These are phyloP conservation scores for Mortierella sp. DNA, from an alignment of 371 early-diverging fungal species.

Conservation along the genomic window DNA sequence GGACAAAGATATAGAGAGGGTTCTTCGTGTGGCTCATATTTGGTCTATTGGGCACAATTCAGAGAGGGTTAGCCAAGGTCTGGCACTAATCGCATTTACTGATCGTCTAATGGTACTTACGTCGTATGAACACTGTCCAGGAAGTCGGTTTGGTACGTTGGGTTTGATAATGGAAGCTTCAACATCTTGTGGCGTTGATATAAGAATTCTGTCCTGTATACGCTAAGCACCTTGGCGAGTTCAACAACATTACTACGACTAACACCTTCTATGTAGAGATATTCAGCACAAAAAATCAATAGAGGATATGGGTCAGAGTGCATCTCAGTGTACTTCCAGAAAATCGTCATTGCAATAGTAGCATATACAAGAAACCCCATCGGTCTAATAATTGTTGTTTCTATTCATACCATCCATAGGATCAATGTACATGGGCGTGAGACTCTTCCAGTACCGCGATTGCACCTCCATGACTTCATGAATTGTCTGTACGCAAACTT, in stretches of 20 bases:
- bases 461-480: slow-evolving; percentile 64
- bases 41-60: slow-evolving; percentile 21
- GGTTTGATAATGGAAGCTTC: slow-evolving; percentile 42
- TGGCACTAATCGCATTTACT: background rate
- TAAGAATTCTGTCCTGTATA: slow-evolving; percentile 51
- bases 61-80: background rate
- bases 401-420: slow-evolving; percentile 20
- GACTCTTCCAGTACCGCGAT: slow-evolving; percentile 64
- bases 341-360: too few relatives aligned
- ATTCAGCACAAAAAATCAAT: background rate
- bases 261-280: slow-evolving; percentile 5
- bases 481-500: slow-evolving; percentile 63
- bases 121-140: slow-evolving; percentile 49
- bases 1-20: slow-evolving; percentile 50
- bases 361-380: too few relatives aligned
- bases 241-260: slow-evolving; percentile 25
- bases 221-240: slow-evolving; percentile 37
- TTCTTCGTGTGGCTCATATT: slow-evolving; percentile 24
- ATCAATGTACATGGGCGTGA: slow-evolving; percentile 42
- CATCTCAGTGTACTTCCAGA: too few relatives aligned
- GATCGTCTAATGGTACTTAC: slow-evolving; percentile 22
- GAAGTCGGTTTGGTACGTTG: slow-evolving; percentile 28
- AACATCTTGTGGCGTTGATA: slow-evolving; percentile 45
- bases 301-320: too few relatives aligned
- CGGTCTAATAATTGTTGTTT: background rate